phyloP scores from a whole-genome alignment of 2,329 filamentous ascomycete genomes.

The Clonostachys rosea region DNA sequence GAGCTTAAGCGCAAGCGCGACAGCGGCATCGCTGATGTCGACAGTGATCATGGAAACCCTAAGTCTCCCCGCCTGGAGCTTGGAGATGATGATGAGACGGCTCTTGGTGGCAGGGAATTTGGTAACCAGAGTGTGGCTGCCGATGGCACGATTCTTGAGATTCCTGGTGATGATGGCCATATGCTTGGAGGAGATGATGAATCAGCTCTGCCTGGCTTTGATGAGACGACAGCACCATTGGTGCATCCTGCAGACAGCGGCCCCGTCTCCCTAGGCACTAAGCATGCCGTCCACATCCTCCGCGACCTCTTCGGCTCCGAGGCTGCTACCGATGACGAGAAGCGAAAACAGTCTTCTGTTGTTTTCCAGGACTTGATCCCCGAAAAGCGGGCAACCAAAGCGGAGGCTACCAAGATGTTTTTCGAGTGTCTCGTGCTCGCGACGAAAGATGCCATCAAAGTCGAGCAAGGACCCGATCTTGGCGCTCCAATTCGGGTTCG shows the following conservation, averaged over 20 bases:
- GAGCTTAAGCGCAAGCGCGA: slow-evolving; percentile 94
- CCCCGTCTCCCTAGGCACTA: slow-evolving; percentile 84
- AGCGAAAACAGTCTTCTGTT: slow-evolving; percentile 71
- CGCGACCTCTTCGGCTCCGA: slow-evolving; percentile 80
- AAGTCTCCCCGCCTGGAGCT: slow-evolving; percentile 69
- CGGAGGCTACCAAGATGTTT: slow-evolving; percentile 98
- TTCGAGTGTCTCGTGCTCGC: slow-evolving; percentile 94
- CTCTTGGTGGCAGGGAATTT: slow-evolving; percentile 38
- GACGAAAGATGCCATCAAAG: slow-evolving; percentile 96
- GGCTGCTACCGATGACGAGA: slow-evolving; percentile 62
- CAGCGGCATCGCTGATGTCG: slow-evolving; percentile 77
- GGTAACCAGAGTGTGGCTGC: slow-evolving; percentile 48
- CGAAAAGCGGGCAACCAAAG: slow-evolving; percentile 72
- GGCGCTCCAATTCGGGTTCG: slow-evolving; percentile 79
- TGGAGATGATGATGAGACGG: slow-evolving; percentile 67
- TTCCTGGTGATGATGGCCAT: slow-evolving; percentile 53
- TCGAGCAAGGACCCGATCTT: slow-evolving; percentile 76
- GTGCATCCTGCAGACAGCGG: slow-evolving; percentile 77
- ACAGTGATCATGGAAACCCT: slow-evolving; percentile 56
- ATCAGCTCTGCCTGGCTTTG: slow-evolving; percentile 58
- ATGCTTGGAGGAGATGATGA: slow-evolving; percentile 24
- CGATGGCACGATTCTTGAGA: slow-evolving; percentile 61
- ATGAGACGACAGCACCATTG: slow-evolving; percentile 71
- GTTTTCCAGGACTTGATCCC: slow-evolving; percentile 91
- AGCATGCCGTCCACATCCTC: slow-evolving; percentile 91